Evolutionary conservation across 2,329 filamentous ascomycete genomes (phyloP).

Genomic region (Pseudocercospora fuligena): DNA sequence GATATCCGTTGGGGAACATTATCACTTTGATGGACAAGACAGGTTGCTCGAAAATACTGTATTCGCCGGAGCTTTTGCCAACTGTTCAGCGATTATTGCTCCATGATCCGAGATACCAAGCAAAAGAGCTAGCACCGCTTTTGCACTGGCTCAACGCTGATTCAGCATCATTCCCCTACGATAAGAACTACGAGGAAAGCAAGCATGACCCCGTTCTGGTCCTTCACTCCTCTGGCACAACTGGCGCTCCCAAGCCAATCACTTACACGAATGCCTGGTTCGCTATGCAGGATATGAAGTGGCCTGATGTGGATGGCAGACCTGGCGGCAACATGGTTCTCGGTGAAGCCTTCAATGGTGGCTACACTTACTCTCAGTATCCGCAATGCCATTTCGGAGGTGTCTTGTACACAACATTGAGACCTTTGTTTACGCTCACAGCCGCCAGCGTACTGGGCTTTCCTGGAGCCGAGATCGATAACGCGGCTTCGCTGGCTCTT

Average conservation of each 20-base stretch:
- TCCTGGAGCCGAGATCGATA: background rate
- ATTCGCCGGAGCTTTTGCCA: background rate
- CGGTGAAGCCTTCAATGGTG: background rate
- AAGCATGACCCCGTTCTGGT: background rate
- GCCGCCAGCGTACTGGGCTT: background rate
- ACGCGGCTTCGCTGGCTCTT: background rate
- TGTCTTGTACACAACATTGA: background rate
- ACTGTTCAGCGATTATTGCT: background rate
- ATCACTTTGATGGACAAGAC: slow-evolving; percentile 3
- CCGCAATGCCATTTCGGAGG: slow-evolving; percentile 6
- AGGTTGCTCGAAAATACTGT: slow-evolving; percentile 5
- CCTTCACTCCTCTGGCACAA: slow-evolving; percentile 6
- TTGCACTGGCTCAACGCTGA: background rate
- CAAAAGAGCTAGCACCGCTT: background rate
- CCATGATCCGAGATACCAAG: background rate
- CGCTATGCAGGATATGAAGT: background rate
- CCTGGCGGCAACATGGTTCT: background rate
- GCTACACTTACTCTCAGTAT: slow-evolving; percentile 2
- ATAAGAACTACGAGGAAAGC: background rate
- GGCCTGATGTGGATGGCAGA: background rate
- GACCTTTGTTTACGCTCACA: background rate
- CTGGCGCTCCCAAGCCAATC: slow-evolving; percentile 8
- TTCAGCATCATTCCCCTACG: background rate
- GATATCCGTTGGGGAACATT: slow-evolving; percentile 9
- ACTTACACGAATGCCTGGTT: background rate